phyloP scores from a whole-genome alignment of 2,329 filamentous ascomycete species.

The Septoria linicola region DNA sequence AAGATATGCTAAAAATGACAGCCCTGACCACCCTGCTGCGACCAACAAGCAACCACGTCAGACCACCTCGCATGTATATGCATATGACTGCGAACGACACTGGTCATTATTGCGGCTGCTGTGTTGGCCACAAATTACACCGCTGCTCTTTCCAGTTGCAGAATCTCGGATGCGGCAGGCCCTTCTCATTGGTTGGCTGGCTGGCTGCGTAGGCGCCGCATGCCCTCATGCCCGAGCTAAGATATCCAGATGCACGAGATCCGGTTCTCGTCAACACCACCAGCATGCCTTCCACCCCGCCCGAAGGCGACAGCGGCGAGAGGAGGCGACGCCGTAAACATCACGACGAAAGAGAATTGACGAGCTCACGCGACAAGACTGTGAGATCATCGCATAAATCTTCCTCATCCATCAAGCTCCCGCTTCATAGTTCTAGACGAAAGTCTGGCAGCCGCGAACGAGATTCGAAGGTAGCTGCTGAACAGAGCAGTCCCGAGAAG shows the following conservation, averaged over 20 bases:
- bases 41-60: too few species aligned
- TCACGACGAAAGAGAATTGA: constrained; percentile 31
- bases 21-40: not conserved
- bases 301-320: constrained; percentile 25
- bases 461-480: too few species aligned
- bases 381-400: constrained; percentile 30
- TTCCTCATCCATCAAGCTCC: constrained; percentile 30
- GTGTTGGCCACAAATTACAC: too few species aligned
- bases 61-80: too few species aligned
- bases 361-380: constrained; percentile 34
- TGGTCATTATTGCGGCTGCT: too few species aligned
- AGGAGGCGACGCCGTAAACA: constrained; percentile 33
- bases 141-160: not conserved
- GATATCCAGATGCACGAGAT: constrained; percentile 5
- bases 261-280: constrained; percentile 3
- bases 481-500: constrained; percentile 11
- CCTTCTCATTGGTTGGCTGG: too few species aligned
- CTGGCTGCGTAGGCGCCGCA: not conserved
- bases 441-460: constrained; percentile 31
- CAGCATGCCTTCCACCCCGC: constrained; percentile 25
- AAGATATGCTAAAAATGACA: not conserved
- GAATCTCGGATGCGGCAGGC: not conserved
- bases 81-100: too few species aligned
- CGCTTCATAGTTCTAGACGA: constrained; percentile 23
- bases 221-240: constrained; percentile 5